Evolutionary conservation across 2,329 filamentous ascomycete genomes (phyloP), one percentile per base, ranked within the genome.

Genomic region (Xylariaceae sp.): DNA sequence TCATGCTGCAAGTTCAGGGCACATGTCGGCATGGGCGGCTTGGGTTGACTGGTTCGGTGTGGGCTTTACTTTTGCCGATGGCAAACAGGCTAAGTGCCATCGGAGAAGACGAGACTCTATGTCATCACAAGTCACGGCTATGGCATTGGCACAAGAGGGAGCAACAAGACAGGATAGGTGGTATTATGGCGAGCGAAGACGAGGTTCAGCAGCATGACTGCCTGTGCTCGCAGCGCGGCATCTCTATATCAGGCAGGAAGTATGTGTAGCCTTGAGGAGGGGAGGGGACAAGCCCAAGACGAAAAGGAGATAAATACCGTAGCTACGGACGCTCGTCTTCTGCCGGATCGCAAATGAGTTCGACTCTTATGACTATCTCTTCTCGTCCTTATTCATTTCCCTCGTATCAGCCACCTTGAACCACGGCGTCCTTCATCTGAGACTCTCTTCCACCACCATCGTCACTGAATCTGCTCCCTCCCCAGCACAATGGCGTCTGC

Each of bases 31-130:
- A 9, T 49, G 47, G n/a, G 47, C 4, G 15, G 15, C 15, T 18
- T 23, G 15, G 17, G 15, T 18, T 47, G 44, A 9, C 7, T 49
- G 44, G 44, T 15, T 17, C 15, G 13, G 7, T 13, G 18, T 51
- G 34, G 23, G 30, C 52, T 49, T 17, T 55, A 7, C 45, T 56
- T 56, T 59, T 35, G 42, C 42, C 42, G 42, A 45, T 45, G 42
- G 42, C 42, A 45, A 45, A n/a, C 42, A n/a, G 42, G 42, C 23
- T 5, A 30, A 30, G 23, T 30, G 23, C 23, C 23, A 30, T 23
- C 9, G n/a, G n/a, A 54, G 45, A 17, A 15, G 39, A 34, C n/a
- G 30, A 9, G 52, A n/a, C 2, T 37, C 10, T 18, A 52, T 59
- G 51, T 53, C 47, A 51, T 55, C 49, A 61, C 35, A 53, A 10